Conservation (phyloP, 83 land plant genomes). For the Picea abies region DNA sequence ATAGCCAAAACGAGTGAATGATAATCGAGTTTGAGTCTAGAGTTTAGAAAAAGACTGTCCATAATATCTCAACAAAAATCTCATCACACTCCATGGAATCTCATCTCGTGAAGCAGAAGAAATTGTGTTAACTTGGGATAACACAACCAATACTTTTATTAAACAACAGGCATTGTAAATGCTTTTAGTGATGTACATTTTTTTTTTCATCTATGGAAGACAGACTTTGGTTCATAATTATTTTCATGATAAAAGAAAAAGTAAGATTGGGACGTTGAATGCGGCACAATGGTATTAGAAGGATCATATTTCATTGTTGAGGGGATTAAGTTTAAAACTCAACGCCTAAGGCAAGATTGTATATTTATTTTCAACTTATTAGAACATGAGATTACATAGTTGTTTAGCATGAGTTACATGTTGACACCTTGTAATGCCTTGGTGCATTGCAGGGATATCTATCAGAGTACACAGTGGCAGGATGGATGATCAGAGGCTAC, state of each 20-base stretch:
- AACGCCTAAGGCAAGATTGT: conserved; percentile 25
- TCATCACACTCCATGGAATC: no score
- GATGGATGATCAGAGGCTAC: no score
- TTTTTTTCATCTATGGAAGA: background rate
- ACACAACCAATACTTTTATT: conserved; percentile 33
- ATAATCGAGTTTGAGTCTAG: no score
- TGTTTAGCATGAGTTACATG: no score
- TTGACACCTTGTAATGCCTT: no score
- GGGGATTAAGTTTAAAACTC: conserved; percentile 44
- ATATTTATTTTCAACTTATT: no score
- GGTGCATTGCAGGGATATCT: no score
- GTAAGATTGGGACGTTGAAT: conserved; percentile 52
- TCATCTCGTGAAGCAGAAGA: background rate
- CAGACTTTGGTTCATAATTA: background rate
- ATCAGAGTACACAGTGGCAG: no score
- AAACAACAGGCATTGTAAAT: conserved; percentile 19
- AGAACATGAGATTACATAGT: no score
- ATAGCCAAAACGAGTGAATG: no score
- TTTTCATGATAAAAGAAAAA: background rate
- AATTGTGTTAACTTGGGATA: conserved; percentile 42
- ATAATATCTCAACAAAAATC: no score
- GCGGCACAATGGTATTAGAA: conserved; percentile 47
- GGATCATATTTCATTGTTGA: conserved; percentile 52
- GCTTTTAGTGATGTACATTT: background rate
- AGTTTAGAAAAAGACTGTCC: no score